These are phyloP conservation scores for Fraxinus americana DNA, from an alignment of 257 asterid species.

Conservation along the genomic window DNA sequence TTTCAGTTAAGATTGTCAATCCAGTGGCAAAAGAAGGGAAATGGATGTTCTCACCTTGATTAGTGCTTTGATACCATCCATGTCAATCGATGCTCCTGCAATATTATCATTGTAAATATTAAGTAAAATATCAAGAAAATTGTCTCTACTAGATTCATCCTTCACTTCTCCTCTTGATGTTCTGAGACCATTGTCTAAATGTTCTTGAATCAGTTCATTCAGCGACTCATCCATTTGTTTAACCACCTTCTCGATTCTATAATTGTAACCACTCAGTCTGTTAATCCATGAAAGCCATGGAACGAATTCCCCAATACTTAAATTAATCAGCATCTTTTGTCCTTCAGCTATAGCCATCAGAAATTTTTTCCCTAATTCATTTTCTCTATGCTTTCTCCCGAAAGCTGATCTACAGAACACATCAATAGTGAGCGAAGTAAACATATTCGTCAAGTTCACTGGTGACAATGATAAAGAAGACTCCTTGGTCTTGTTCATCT, in stretches of 20 bases:
- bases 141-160: not conserved
- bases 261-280: constrained; percentile 6
- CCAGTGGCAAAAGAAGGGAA: too few species aligned
- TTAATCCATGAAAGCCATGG: too few species aligned
- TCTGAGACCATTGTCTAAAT: not conserved
- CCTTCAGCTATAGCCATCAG: too few species aligned
- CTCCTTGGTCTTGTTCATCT: constrained; percentile 29
- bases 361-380: too few species aligned
- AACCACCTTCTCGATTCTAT: constrained; percentile 23
- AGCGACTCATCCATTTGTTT: constrained; percentile 32
- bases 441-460: constrained; percentile 33
- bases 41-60: constrained; percentile 30
- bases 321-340: too few species aligned
- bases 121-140: constrained; percentile 36
- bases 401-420: constrained; percentile 25
- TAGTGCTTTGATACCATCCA: constrained; percentile 38
- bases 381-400: too few species aligned
- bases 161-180: too few species aligned
- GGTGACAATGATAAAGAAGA: not conserved
- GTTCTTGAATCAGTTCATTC: constrained; percentile 35
- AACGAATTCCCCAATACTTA: too few species aligned
- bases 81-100: constrained; percentile 29
- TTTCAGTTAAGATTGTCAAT: too few species aligned
- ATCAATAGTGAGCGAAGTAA: constrained; percentile 29
- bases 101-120: not conserved